Percentiles rank a stretch among this genome's conserved stretches.
Conservation (phyloP, 2,329 filamentous ascomycete species). For the Didymella keratinophila region DNA sequence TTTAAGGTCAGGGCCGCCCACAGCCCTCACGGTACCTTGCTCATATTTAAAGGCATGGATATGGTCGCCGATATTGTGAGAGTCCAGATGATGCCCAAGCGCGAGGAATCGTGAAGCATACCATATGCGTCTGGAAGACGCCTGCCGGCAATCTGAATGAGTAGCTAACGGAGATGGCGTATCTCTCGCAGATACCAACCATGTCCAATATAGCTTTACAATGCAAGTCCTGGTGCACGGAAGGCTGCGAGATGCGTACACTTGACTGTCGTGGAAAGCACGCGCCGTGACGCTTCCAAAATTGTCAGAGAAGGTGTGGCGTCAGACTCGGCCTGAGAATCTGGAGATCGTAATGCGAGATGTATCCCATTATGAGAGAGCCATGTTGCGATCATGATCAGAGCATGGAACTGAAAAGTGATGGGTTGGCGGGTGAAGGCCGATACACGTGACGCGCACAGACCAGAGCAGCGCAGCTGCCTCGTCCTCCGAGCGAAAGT, state of each 20-base stretch:
- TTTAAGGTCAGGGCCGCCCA: background rate
- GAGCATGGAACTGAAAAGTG: background rate
- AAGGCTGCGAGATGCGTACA: background rate
- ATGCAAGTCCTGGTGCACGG: background rate
- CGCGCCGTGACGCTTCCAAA: background rate
- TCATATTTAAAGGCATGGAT: too few relatives aligned
- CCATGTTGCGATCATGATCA: background rate
- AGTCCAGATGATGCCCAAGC: background rate
- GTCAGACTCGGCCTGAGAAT: too few relatives aligned
- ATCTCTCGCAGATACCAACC: background rate
- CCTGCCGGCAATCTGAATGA: background rate
- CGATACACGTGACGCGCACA: constrained; percentile 8
- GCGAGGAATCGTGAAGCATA: background rate
- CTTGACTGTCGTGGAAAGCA: too few relatives aligned
- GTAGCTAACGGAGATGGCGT: background rate
- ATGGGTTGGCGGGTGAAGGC: background rate
- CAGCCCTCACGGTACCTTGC: background rate
- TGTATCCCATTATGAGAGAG: background rate
- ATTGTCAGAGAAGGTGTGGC: too few relatives aligned
- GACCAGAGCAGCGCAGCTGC: constrained; percentile 17
- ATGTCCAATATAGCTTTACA: too few relatives aligned
- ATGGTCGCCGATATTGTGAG: background rate
- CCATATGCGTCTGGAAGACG: background rate
- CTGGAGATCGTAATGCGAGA: background rate
- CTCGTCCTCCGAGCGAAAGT: constrained; percentile 28